Evolutionary conservation across 2,329 filamentous ascomycete genomes (phyloP).

Genomic region (Colletotrichum tropicicola): DNA sequence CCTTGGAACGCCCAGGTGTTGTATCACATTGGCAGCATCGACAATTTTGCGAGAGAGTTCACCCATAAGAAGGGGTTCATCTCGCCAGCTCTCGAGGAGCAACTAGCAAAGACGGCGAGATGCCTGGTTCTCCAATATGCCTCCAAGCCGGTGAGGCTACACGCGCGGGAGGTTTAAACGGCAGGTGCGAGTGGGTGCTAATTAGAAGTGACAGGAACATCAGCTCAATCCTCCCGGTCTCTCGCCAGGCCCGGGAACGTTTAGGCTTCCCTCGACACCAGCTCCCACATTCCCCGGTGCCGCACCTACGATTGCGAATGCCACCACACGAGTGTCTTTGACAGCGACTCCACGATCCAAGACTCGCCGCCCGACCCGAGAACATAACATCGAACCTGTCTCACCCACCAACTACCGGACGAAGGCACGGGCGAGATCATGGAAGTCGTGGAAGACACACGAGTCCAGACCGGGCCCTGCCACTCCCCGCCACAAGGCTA

Average conservation of each 20-base stretch:
- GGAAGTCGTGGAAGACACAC: conserved; percentile 30
- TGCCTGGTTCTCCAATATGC: not conserved
- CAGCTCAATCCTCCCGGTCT: no score
- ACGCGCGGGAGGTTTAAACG: not conserved
- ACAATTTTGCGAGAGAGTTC: not conserved
- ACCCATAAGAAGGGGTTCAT: conserved; percentile 10
- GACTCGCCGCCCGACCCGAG: not conserved
- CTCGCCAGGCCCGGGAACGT: no score
- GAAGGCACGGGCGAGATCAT: conserved; percentile 31
- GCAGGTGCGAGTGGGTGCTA: no score
- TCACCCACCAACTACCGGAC: conserved; percentile 26
- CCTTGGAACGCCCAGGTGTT: conserved; percentile 2
- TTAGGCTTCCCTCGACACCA: no score
- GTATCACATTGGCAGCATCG: not conserved
- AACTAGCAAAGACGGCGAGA: not conserved
- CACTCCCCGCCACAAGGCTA: not conserved
- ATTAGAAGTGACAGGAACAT: no score
- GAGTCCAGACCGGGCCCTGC: not conserved
- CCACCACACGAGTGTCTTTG: not conserved
- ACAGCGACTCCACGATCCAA: not conserved
- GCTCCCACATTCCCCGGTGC: no score
- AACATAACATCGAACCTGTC: not conserved
- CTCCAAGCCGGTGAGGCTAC: not conserved
- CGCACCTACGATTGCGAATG: no score
- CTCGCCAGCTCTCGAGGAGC: not conserved